These are phyloP conservation scores for Globisporangium recalcitrans DNA, from an alignment of 352 stramenopile species.

Conservation along the genomic window DNA sequence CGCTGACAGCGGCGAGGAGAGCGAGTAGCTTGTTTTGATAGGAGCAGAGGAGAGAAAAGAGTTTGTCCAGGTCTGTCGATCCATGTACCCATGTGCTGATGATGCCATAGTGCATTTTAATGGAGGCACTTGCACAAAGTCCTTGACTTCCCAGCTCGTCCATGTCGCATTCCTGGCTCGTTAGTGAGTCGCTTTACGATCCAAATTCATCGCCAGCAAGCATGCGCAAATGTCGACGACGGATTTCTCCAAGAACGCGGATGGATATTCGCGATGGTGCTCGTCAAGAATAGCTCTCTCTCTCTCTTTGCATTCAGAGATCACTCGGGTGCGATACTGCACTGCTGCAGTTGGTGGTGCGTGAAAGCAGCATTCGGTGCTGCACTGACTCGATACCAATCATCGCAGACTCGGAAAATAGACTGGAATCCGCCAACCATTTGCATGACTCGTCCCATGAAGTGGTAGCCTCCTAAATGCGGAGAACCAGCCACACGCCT, in stretches of 20 bases:
- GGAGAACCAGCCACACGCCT: not conserved
- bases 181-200: not conserved
- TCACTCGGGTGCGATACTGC: not conserved
- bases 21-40: slow-evolving; percentile 30
- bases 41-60: not conserved
- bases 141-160: not conserved
- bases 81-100: too few species aligned
- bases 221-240: not conserved
- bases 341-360: too few species aligned
- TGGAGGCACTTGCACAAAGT: not conserved
- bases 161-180: not conserved
- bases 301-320: not conserved
- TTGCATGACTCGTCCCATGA: not conserved
- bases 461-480: not conserved
- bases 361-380: not conserved
- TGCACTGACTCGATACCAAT: not conserved
- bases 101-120: too few species aligned
- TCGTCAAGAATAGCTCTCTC: not conserved
- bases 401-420: not conserved
- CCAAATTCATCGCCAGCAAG: not conserved
- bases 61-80: too few species aligned
- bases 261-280: not conserved
- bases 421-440: not conserved
- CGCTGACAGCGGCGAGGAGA: slow-evolving; percentile 79
- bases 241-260: not conserved